Percentiles rank a stretch among this genome's conserved stretches.
Conservation (phyloP, 2,329 filamentous ascomycete species). For the Ascochyta koolunga region DNA sequence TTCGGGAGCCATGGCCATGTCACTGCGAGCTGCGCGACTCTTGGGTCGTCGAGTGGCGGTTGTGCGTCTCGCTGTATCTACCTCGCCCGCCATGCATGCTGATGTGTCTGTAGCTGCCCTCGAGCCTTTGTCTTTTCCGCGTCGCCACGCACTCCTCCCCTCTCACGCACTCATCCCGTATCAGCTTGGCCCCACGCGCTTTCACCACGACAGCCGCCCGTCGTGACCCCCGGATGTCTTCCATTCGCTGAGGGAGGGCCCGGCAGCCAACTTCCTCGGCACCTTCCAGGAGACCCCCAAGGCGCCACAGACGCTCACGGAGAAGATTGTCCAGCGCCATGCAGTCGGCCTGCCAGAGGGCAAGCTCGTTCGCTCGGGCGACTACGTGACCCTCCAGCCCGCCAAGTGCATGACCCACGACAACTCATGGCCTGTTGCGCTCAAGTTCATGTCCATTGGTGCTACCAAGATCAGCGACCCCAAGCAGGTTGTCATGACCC, state of each 20-base stretch:
- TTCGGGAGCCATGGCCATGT: conserved; percentile 45
- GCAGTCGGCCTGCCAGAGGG: conserved; percentile 75
- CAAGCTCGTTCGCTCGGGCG: conserved; percentile 77
- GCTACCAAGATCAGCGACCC: conserved; percentile 74
- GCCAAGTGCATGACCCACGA: conserved; percentile 85
- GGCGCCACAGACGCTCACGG: conserved; percentile 79
- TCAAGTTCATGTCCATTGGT: conserved; percentile 84
- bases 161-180: conserved; percentile 31
- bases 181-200: conserved; percentile 30
- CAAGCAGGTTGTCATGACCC: conserved; percentile 77
- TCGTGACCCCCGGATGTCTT: conserved; percentile 54
- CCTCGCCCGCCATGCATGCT: conserved; percentile 11
- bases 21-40: conserved; percentile 43
- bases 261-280: conserved; percentile 72
- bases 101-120: conserved; percentile 30
- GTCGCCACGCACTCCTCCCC: conserved; percentile 32
- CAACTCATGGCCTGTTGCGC: conserved; percentile 76
- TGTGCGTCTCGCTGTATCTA: conserved; percentile 26
- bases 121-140: conserved; percentile 35
- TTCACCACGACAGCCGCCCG: conserved; percentile 34
- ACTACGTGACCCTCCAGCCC: conserved; percentile 80
- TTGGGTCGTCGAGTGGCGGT: conserved; percentile 38
- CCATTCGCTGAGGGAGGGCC: conserved; percentile 66
- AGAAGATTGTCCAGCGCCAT: conserved; percentile 89
- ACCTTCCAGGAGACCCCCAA: conserved; percentile 61